phyloP scores from a whole-genome alignment of 257 asterid genomes.

The Fraxinus anomala region DNA sequence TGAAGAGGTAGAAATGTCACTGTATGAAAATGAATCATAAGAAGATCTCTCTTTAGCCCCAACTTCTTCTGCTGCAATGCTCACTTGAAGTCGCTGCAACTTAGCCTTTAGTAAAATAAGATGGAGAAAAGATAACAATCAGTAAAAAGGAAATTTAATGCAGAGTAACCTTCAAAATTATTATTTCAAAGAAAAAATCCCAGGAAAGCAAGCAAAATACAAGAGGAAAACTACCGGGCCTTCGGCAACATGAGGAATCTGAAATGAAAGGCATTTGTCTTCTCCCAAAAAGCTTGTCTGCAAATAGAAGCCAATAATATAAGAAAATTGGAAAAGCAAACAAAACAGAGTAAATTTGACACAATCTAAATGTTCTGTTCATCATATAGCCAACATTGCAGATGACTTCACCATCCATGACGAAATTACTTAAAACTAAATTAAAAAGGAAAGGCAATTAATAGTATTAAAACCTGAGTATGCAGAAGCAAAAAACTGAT shows the following conservation, averaged over 20 bases:
- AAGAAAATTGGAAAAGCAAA: constrained; percentile 24
- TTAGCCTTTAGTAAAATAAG: constrained; percentile 48
- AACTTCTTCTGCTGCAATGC: constrained; percentile 71
- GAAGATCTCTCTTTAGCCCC: constrained; percentile 77
- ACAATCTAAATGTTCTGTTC: neutral
- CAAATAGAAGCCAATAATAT: constrained; percentile 31
- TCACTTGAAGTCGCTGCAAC: constrained; percentile 73
- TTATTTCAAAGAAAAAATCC: neutral
- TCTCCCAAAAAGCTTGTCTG: constrained; percentile 73
- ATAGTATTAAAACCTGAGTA: constrained; percentile 1
- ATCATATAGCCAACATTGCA: neutral
- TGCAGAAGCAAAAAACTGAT: neutral
- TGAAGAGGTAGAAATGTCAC: constrained; percentile 65
- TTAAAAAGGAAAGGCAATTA: constrained; percentile 1
- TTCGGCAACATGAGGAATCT: constrained; percentile 49
- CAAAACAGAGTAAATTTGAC: neutral
- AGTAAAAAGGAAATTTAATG: constrained; percentile 21
- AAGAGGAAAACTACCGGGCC: constrained; percentile 44
- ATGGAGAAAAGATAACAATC: constrained; percentile 17
- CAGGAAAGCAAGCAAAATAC: constrained; percentile 2
- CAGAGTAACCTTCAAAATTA: constrained; percentile 26
- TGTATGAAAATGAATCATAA: constrained; percentile 77
- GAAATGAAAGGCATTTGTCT: constrained; percentile 72
- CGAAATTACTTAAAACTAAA: constrained; percentile 11
- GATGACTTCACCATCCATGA: constrained; percentile 17